Conservation (phyloP, 1,139 yeast genomes). For the Debaryomycetaceae sp. region DNA sequence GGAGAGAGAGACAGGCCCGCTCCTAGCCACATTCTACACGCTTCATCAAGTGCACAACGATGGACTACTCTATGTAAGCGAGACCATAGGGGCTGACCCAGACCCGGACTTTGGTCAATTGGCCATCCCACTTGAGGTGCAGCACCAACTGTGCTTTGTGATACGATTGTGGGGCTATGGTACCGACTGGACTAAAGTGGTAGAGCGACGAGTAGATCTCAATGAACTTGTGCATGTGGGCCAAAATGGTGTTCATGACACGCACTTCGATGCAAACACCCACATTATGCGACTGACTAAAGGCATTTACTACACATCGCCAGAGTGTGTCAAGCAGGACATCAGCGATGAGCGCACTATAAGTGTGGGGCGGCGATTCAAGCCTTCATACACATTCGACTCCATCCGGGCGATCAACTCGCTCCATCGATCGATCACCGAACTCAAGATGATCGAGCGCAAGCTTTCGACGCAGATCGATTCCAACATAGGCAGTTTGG, state of each 20-base stretch:
- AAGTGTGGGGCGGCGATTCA: not conserved
- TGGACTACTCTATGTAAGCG: constrained; percentile 33
- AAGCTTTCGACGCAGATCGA: constrained; percentile 16
- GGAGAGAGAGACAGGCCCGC: constrained; percentile 11
- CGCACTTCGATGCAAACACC: constrained; percentile 2
- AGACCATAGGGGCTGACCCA: constrained; percentile 19
- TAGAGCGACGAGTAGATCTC: not conserved
- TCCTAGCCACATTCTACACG: constrained; percentile 27
- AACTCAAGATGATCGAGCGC: constrained; percentile 20
- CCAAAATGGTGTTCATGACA: not conserved
- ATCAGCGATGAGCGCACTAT: not conserved
- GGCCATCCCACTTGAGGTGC: constrained; percentile 22
- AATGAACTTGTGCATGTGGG: constrained; percentile 1
- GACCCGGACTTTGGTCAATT: constrained; percentile 30
- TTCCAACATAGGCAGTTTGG: constrained; percentile 2
- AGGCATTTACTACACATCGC: constrained; percentile 2
- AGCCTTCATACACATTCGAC: constrained; percentile 31
- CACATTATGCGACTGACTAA: constrained; percentile 1
- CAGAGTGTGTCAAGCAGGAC: constrained; percentile 1
- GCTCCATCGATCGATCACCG: constrained; percentile 27
- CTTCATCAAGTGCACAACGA: constrained; percentile 17
- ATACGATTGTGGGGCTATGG: constrained; percentile 1
- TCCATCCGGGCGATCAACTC: constrained; percentile 30
- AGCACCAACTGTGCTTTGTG: constrained; percentile 3
- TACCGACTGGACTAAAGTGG: not conserved